Evolutionary conservation across 495 filamentous ascomycete species (phyloP).

Genomic region (Oleoguttula mirabilis): DNA sequence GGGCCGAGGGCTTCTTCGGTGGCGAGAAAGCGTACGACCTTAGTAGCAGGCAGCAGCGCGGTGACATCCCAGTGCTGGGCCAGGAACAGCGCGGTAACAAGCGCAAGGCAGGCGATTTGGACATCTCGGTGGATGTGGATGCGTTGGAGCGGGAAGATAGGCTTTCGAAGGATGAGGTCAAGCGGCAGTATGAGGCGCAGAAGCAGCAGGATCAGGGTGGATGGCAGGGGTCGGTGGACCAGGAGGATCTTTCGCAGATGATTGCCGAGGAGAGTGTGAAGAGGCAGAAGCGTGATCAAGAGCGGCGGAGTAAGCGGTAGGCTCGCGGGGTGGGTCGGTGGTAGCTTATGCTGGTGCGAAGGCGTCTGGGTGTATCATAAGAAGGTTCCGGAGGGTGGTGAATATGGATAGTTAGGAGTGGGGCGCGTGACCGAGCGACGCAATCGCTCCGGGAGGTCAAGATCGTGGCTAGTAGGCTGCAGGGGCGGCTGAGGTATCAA

Average conservation of each 20-base stretch:
- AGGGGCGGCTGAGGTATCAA: too few relatives aligned
- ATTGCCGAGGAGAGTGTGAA: slow-evolving; percentile 89
- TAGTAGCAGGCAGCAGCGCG: slow-evolving; percentile 33
- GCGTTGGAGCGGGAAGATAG: slow-evolving; percentile 57
- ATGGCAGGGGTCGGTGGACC: slow-evolving; percentile 59
- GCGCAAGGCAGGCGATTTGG: slow-evolving; percentile 88
- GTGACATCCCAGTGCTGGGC: slow-evolving; percentile 60
- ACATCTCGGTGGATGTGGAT: slow-evolving; percentile 80
- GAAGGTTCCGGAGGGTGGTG: neutral
- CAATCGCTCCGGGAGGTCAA: too few relatives aligned
- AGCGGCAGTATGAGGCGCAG: slow-evolving; percentile 65
- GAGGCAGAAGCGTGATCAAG: slow-evolving; percentile 73
- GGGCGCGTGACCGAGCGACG: too few relatives aligned
- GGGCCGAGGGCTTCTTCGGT: slow-evolving; percentile 87
- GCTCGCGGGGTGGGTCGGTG: slow-evolving; percentile 24
- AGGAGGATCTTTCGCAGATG: slow-evolving; percentile 94
- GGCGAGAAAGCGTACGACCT: slow-evolving; percentile 89
- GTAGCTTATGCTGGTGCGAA: too few relatives aligned
- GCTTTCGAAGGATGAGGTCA: slow-evolving; percentile 53
- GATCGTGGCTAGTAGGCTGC: too few relatives aligned
- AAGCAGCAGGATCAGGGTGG: slow-evolving; percentile 64
- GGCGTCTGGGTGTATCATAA: too few relatives aligned
- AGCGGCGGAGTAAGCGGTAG: slow-evolving; percentile 50
- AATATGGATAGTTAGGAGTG: neutral
- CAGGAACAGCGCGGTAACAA: slow-evolving; percentile 65